Percentiles rank a stretch among this genome's conserved stretches.
phyloP scores from a whole-genome alignment of 1,139 yeast genomes.

The Tardiomyces blankii region DNA sequence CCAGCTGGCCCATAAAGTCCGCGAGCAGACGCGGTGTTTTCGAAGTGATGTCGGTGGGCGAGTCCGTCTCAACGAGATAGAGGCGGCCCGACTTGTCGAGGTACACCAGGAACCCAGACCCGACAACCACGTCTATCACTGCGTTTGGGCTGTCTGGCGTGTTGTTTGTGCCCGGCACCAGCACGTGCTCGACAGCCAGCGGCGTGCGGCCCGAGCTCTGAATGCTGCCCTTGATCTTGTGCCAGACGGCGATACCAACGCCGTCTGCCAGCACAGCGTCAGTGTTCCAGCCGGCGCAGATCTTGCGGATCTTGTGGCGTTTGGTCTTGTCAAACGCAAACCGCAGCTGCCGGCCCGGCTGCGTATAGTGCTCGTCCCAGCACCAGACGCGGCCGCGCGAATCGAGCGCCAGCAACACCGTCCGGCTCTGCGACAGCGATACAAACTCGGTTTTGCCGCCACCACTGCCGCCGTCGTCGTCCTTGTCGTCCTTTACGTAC shows the following conservation, averaged over 20 bases:
- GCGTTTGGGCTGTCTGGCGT: slow-evolving; percentile 22
- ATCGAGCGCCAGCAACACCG: slow-evolving; percentile 40
- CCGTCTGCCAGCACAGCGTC: slow-evolving; percentile 41
- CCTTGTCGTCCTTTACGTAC: neutral
- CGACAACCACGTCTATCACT: slow-evolving; percentile 47
- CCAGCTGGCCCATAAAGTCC: neutral
- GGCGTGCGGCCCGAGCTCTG: neutral
- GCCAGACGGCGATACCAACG: slow-evolving; percentile 54
- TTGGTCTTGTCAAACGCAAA: slow-evolving; percentile 25
- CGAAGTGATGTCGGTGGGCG: neutral
- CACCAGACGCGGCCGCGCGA: slow-evolving; percentile 40
- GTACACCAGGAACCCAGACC: slow-evolving; percentile 41
- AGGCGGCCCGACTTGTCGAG: slow-evolving; percentile 38
- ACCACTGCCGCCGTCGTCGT: neutral
- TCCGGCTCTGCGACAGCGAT: neutral
- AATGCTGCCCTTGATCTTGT: neutral
- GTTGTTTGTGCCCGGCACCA: slow-evolving; percentile 11
- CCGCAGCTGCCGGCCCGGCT: slow-evolving; percentile 35
- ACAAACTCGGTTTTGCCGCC: neutral
- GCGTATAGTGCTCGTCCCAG: slow-evolving; percentile 39
- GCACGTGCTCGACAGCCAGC: slow-evolving; percentile 5
- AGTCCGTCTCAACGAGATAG: slow-evolving; percentile 28
- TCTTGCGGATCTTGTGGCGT: slow-evolving; percentile 31
- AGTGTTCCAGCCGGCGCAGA: slow-evolving; percentile 62
- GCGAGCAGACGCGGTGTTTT: neutral